These are phyloP conservation scores for Beauveria sp. DNA, from an alignment of 2,329 filamentous ascomycete genomes.

Conservation along the genomic window DNA sequence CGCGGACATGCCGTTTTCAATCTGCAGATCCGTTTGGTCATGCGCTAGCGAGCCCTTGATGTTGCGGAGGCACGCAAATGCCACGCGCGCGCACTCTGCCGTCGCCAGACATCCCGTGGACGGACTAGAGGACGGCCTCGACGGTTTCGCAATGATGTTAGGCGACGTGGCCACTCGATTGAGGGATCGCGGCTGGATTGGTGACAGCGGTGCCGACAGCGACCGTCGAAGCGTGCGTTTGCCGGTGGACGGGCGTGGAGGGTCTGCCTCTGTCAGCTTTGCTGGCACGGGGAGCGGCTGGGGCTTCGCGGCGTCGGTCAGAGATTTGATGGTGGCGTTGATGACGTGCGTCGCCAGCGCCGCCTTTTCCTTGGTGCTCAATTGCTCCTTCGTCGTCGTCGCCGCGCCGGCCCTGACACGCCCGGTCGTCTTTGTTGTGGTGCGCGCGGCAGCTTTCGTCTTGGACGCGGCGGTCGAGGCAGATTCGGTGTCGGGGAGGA, in stretches of 20 bases:
- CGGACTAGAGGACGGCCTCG: slow-evolving; percentile 17
- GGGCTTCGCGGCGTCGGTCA: slow-evolving; percentile 58
- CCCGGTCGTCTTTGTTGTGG: slow-evolving; percentile 23
- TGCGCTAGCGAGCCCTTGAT: slow-evolving; percentile 47
- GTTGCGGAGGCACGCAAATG: slow-evolving; percentile 57
- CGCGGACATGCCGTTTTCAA: slow-evolving; percentile 67
- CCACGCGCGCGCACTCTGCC: slow-evolving; percentile 62
- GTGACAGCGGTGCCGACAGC: slow-evolving; percentile 50
- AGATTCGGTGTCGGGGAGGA: slow-evolving; percentile 28
- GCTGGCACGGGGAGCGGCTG: slow-evolving; percentile 23
- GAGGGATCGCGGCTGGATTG: slow-evolving; percentile 52
- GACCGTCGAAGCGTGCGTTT: slow-evolving; percentile 44
- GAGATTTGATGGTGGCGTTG: slow-evolving; percentile 60
- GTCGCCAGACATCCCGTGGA: slow-evolving; percentile 45
- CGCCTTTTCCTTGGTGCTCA: slow-evolving; percentile 46
- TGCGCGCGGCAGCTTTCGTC: slow-evolving; percentile 20
- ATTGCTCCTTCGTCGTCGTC: slow-evolving; percentile 17
- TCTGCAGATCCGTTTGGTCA: slow-evolving; percentile 53
- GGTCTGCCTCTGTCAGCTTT: slow-evolving; percentile 28
- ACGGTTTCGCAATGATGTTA: slow-evolving; percentile 24
- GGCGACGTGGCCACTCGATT: slow-evolving; percentile 54
- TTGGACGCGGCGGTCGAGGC: slow-evolving; percentile 15
- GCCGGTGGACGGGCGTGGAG: slow-evolving; percentile 24
- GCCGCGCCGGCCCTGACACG: slow-evolving; percentile 17
- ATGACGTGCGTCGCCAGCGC: slow-evolving; percentile 65